Evolutionary conservation across 108 stramenopile species (phyloP), one percentile per base, ranked within the genome.

Genomic region (Pseudonitzschia pungens): DNA sequence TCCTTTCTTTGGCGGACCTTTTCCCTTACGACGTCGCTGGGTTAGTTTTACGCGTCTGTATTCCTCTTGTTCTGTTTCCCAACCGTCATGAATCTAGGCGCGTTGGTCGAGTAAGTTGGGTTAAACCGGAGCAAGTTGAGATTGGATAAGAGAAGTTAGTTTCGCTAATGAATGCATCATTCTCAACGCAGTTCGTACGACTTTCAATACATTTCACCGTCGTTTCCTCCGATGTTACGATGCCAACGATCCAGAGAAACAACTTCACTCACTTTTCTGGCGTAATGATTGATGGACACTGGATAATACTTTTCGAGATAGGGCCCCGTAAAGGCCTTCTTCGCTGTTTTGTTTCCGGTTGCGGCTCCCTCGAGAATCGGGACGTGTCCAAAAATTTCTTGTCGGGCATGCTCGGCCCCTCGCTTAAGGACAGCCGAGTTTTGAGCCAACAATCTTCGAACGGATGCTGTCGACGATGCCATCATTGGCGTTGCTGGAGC

Each of bases 1-100:
- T 59, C 95, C 95, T 76, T 96, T 96, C 77, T 92, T 91, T 4
- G 95, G 95, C 62, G 95, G 90, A 28, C 95, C 95, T 66, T 96
- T 96, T 44, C 95, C 95, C 72, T 88, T 75, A 45, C 91, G 79
- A 55, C 91, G 80, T 24, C 91, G 70, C 59, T 75, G 80, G 45
- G 60, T 76, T 54, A 92, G 70, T 60, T 96, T 93, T 4, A 78
- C 60, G 29, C 71, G 58, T 71, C 91, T 72, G 58, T 89, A 71
- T 67, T 92, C 88, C 66, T 96, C 84, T 31, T 81, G 52, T 31
- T 86, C 91, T 22, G 91, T 84, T 36, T 79, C 77, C 74, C 90
- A 92, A 18, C 78, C 83, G 29, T 74, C 71, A 41, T 72, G 71
- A 58, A 78, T 58, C 71, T 85, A 68, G 36, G 6, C 4, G 6